Evolutionary conservation across 495 filamentous ascomycete species (phyloP).

Genomic region (Penicillium parvum): DNA sequence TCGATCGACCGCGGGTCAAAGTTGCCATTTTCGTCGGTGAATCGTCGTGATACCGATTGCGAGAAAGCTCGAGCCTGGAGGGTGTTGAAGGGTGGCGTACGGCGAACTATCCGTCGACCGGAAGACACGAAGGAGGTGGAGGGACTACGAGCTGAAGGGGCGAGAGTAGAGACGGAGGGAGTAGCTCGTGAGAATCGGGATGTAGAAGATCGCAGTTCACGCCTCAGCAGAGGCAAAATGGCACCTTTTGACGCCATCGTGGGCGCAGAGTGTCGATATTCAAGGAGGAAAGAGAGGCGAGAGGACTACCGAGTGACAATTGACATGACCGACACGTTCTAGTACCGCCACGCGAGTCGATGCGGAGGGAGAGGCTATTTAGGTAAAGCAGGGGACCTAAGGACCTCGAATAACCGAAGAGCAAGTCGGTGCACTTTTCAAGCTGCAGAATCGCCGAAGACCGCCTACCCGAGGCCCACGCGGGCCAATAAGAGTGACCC

Average conservation of each 20-base stretch:
- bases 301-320: conserved; percentile 1
- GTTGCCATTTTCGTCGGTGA: conserved; percentile 55
- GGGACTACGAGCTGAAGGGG: conserved; percentile 19
- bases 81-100: conserved; percentile 19
- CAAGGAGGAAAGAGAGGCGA: background rate
- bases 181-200: conserved; percentile 25
- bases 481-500: conserved; percentile 26
- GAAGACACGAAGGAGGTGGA: conserved; percentile 19
- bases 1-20: conserved; percentile 73
- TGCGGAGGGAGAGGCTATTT: conserved; percentile 9
- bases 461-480: conserved; percentile 28
- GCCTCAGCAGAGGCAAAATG: conserved; percentile 42
- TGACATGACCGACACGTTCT: background rate
- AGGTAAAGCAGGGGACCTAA: background rate
- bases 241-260: conserved; percentile 42
- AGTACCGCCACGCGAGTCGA: background rate
- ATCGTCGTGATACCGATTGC: conserved; percentile 38
- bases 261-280: conserved; percentile 1
- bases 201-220: conserved; percentile 32
- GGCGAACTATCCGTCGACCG: conserved; percentile 20
- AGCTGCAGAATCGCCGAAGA: conserved; percentile 26
- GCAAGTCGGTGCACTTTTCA: conserved; percentile 4
- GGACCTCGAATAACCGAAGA: conserved; percentile 23
- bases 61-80: conserved; percentile 46
- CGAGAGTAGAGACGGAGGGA: conserved; percentile 24